Evolutionary conservation across 2,329 filamentous ascomycete species (phyloP).

Genomic region (Magnaporthiopsis poae): DNA sequence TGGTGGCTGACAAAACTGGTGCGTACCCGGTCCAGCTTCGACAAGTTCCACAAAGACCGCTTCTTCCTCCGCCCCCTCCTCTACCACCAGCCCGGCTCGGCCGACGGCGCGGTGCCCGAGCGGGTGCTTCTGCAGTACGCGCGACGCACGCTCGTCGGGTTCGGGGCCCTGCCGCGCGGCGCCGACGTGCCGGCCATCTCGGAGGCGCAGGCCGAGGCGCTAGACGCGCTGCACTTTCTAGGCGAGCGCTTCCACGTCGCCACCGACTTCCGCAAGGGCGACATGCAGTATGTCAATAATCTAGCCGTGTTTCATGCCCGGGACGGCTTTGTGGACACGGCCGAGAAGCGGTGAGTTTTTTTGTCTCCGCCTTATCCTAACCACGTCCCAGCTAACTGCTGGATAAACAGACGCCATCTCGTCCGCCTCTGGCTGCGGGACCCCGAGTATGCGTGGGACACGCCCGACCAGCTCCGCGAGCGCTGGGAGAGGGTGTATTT

Average conservation of each 20-base stretch:
- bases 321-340: constrained; percentile 36
- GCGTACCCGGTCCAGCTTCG: constrained; percentile 33
- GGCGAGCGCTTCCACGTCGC: constrained; percentile 35
- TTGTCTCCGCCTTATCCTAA: constrained; percentile 29
- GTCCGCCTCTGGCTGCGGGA: constrained; percentile 42
- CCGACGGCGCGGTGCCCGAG: constrained; percentile 31
- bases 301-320: constrained; percentile 43
- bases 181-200: constrained; percentile 45
- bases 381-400: too few species aligned
- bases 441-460: constrained; percentile 38
- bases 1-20: too few species aligned
- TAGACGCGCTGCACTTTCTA: constrained; percentile 40
- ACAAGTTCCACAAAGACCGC: constrained; percentile 30
- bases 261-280: constrained; percentile 38
- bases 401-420: constrained; percentile 31
- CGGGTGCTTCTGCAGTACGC: constrained; percentile 52
- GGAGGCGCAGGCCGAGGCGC: constrained; percentile 42
- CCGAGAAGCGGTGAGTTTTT: constrained; percentile 33
- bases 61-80: constrained; percentile 43
- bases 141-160: constrained; percentile 49
- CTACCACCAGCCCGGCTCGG: constrained; percentile 42
- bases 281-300: constrained; percentile 48
- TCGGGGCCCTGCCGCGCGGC: constrained; percentile 42
- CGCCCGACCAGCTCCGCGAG: constrained; percentile 30
- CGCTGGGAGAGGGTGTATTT: constrained; percentile 46